A percentile compares a stretch with the other conserved stretches of the same genome.
Conservation (phyloP, 257 asterid species). For the Galeopsis tetrahit region DNA sequence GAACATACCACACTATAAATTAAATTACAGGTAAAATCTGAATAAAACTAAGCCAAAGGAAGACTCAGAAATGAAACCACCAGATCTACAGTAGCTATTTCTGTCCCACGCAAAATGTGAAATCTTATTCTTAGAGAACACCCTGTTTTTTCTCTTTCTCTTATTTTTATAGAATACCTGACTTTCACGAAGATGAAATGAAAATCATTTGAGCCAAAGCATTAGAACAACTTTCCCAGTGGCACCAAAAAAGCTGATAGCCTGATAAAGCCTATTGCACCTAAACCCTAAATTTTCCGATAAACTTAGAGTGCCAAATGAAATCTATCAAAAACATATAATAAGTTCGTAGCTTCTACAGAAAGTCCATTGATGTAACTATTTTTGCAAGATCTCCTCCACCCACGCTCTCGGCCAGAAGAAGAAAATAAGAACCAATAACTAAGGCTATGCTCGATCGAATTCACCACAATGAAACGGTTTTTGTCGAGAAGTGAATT, state of each 20-base stretch:
- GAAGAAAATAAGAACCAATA: not conserved
- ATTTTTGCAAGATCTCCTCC: slow-evolving; percentile 19
- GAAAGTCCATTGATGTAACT: not conserved
- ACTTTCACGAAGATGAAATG: not conserved
- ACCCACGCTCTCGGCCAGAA: not conserved
- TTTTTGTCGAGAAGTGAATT: not conserved
- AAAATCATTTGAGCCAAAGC: slow-evolving; percentile 12
- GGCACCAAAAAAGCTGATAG: slow-evolving; percentile 9
- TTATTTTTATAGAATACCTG: not conserved
- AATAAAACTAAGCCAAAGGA: slow-evolving; percentile 6
- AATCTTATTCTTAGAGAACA: slow-evolving; percentile 2
- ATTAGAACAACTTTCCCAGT: slow-evolving; percentile 4
- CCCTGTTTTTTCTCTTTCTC: not conserved
- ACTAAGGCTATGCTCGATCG: not conserved
- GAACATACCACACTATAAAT: not conserved
- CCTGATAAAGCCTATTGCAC: slow-evolving; percentile 14
- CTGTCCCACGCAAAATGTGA: slow-evolving; percentile 18
- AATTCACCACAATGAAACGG: not conserved
- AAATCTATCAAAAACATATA: slow-evolving; percentile 15
- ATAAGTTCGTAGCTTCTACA: not conserved
- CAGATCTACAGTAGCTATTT: slow-evolving; percentile 3
- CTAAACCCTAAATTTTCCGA: slow-evolving; percentile 1
- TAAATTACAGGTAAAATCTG: not conserved
- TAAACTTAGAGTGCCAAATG: slow-evolving; percentile 6
- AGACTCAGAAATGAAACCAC: slow-evolving; percentile 7